These are phyloP conservation scores for Umbellularia californica DNA, from an alignment of 164 flowering plant genomes.

Conservation along the genomic window DNA sequence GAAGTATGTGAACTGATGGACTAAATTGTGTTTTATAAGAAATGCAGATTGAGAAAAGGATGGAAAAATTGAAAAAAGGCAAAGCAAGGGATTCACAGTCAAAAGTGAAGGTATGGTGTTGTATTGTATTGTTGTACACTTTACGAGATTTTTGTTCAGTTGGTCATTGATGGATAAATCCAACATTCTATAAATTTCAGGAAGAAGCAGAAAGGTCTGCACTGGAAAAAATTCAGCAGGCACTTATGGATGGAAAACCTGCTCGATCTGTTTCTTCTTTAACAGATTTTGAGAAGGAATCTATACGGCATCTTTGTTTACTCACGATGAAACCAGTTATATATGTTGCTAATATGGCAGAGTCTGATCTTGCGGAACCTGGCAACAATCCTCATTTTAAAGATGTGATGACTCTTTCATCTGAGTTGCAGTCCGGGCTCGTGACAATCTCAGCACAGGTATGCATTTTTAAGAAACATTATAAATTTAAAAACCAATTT, in stretches of 20 bases:
- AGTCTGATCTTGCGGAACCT: conserved; percentile 81
- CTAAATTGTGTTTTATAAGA: conserved; percentile 38
- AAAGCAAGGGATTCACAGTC: conserved; percentile 76
- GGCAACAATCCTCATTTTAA: conserved; percentile 55
- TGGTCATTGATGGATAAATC: conserved; percentile 1
- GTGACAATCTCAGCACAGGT: conserved; percentile 96
- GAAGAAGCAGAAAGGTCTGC: conserved; percentile 94
- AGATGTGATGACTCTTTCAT: conserved; percentile 65
- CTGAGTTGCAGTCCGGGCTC: conserved; percentile 70
- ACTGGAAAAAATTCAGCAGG: conserved; percentile 66
- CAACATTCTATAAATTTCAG: conserved; percentile 32
- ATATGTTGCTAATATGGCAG: conserved; percentile 94
- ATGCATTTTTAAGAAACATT: not conserved
- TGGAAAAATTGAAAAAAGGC: conserved; percentile 86
- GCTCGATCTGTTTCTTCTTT: conserved; percentile 79
- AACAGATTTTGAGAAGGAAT: conserved; percentile 76
- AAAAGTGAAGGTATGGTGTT: conserved; percentile 63
- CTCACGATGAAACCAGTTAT: conserved; percentile 95
- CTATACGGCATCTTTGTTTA: conserved; percentile 80
- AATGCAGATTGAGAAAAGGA: conserved; percentile 94
- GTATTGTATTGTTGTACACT: not conserved
- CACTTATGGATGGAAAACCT: conserved; percentile 92
- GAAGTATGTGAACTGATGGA: conserved; percentile 24
- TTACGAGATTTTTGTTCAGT: not conserved
- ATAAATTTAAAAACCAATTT: not conserved